Conservation (phyloP, 805 yeast species). For the Metschnikowia orientalis region DNA sequence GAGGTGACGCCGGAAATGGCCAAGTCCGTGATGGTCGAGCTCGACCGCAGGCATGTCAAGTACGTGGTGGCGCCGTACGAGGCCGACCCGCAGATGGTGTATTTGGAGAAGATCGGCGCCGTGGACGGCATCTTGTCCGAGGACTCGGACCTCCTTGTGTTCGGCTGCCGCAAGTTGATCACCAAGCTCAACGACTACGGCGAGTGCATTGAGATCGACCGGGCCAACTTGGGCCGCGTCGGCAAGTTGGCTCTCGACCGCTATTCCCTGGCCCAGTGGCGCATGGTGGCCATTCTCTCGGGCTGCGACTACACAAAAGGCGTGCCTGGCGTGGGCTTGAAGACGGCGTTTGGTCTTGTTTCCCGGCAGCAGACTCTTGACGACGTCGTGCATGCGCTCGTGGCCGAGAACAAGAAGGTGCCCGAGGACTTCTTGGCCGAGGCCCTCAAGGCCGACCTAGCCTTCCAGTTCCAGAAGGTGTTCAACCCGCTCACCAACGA, state of each 20-base stretch:
- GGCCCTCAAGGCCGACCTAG: conserved; percentile 61
- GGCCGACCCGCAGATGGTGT: conserved; percentile 97
- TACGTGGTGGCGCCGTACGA: conserved; percentile 96
- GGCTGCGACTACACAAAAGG: conserved; percentile 98
- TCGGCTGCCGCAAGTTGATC: conserved; percentile 73
- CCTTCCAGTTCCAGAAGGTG: conserved; percentile 83
- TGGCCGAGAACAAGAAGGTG: conserved; percentile 56
- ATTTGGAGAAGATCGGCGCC: conserved; percentile 65
- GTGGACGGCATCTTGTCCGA: conserved; percentile 89
- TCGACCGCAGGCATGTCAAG: conserved; percentile 52
- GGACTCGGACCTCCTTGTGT: conserved; percentile 87
- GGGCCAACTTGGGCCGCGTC: conserved; percentile 50
- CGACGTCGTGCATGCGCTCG: conserved; percentile 50
- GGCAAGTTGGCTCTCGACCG: conserved; percentile 47
- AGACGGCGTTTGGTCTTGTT: conserved; percentile 65
- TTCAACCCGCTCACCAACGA: conserved; percentile 55
- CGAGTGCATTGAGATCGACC: conserved; percentile 63
- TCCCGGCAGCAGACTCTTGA: conserved; percentile 48
- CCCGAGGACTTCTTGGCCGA: conserved; percentile 59
- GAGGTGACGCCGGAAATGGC: conserved; percentile 92
- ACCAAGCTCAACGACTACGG: conserved; percentile 81
- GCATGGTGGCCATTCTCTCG: conserved; percentile 79
- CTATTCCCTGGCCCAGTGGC: conserved; percentile 53
- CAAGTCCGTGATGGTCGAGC: conserved; percentile 68
- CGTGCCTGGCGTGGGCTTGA: conserved; percentile 72